Evolutionary conservation across 2,329 filamentous ascomycete species (phyloP).

Genomic region (Penicillium sp.): DNA sequence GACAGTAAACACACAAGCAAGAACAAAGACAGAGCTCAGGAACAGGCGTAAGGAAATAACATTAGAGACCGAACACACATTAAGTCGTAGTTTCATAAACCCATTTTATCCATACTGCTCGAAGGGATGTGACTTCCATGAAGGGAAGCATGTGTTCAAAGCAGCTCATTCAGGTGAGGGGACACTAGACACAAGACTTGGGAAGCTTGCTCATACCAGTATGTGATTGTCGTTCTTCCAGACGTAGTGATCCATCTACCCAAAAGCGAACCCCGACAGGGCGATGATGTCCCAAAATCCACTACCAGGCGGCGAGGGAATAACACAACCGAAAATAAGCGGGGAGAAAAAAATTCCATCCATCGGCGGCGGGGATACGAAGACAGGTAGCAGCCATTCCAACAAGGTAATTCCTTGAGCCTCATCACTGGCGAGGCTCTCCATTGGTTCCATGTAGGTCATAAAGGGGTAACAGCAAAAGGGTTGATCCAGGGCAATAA

Average conservation of each 20-base stretch:
- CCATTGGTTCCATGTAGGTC: slow-evolving; percentile 6
- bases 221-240: slow-evolving; percentile 3
- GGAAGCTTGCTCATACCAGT: slow-evolving; percentile 1
- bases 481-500: slow-evolving; percentile 8
- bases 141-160: neutral
- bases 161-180: neutral
- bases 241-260: neutral
- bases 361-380: neutral
- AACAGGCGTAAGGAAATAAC: too few species aligned
- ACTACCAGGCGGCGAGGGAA: neutral
- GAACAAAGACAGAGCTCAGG: too few species aligned
- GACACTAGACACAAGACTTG: neutral
- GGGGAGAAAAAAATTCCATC: neutral
- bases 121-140: neutral
- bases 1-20: too few species aligned
- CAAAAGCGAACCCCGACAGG: neutral
- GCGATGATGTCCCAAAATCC: neutral
- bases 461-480: slow-evolving; percentile 2
- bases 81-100: slow-evolving; percentile 3
- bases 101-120: slow-evolving; percentile 1
- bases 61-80: slow-evolving; percentile 2
- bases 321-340: neutral
- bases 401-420: slow-evolving; percentile 1
- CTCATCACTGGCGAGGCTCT: neutral
- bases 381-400: neutral